Percentiles rank a stretch among this genome's conserved stretches.
phyloP scores from a whole-genome alignment of 495 filamentous ascomycete genomes.

The Hypoxylon lienhwacheense region DNA sequence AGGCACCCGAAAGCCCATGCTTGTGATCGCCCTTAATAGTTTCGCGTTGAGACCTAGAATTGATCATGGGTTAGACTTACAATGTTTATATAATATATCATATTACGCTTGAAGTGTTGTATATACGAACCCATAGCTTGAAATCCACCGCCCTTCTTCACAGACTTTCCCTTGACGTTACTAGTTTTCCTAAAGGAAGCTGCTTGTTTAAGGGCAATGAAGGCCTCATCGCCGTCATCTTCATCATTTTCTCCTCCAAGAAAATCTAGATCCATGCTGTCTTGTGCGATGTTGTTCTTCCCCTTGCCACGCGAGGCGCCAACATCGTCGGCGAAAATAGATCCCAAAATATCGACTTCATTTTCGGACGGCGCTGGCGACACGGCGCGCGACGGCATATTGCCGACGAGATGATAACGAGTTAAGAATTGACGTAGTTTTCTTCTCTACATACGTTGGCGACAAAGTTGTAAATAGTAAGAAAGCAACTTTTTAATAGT shows the following conservation, averaged over 20 bases:
- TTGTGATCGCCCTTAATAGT: slow-evolving; percentile 82
- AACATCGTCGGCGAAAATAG: slow-evolving; percentile 66
- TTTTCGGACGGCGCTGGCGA: slow-evolving; percentile 87
- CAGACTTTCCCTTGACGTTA: slow-evolving; percentile 79
- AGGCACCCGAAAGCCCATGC: slow-evolving; percentile 92
- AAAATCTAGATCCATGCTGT: slow-evolving; percentile 46
- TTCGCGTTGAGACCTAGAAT: slow-evolving; percentile 67
- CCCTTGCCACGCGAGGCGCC: slow-evolving; percentile 35
- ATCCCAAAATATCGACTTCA: slow-evolving; percentile 84
- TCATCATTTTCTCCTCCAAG: slow-evolving; percentile 54
- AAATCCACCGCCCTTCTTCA: slow-evolving; percentile 94
- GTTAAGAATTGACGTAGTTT: no score
- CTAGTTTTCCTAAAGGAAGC: slow-evolving; percentile 81
- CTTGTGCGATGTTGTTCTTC: slow-evolving; percentile 41
- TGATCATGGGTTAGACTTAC: slow-evolving; percentile 6
- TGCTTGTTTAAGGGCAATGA: slow-evolving; percentile 82
- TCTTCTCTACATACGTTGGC: no score
- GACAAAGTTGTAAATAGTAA: no score
- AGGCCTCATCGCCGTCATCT: slow-evolving; percentile 76
- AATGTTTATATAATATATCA: not conserved
- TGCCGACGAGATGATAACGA: slow-evolving; percentile 14
- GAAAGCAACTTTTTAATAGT: no score
- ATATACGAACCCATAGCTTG: slow-evolving; percentile 77
- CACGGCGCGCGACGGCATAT: slow-evolving; percentile 55
- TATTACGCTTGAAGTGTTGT: not conserved